Conservation (phyloP, 352 stramenopile species). For the Globisporangium acanthophoron region DNA sequence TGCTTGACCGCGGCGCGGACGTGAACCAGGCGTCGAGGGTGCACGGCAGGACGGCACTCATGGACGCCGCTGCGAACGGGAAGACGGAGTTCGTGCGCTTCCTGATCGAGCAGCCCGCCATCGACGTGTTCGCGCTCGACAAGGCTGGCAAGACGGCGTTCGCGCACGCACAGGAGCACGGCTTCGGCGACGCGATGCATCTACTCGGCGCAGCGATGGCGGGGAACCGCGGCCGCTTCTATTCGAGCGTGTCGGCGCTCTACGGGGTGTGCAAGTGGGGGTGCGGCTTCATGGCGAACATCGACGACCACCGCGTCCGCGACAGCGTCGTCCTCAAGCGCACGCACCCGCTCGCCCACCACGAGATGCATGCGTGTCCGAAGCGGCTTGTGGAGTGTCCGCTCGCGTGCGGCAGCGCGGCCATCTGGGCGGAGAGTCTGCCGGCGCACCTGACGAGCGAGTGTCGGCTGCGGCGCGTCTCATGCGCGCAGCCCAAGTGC, state of each 20-base stretch:
- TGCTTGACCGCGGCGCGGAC: constrained; percentile 47
- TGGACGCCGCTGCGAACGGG: constrained; percentile 46
- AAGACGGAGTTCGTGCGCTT: constrained; percentile 49
- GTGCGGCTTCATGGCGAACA: constrained; percentile 45
- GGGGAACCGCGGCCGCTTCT: constrained; percentile 30
- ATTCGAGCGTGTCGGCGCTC: constrained; percentile 29
- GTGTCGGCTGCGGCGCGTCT: constrained; percentile 35
- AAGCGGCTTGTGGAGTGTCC: constrained; percentile 54
- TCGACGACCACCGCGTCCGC: constrained; percentile 22
- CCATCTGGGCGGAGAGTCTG: constrained; percentile 49
- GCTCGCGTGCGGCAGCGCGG: constrained; percentile 15
- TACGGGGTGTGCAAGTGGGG: constrained; percentile 62
- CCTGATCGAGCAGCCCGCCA: constrained; percentile 29
- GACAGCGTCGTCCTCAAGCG: constrained; percentile 21
- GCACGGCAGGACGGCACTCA: constrained; percentile 45
- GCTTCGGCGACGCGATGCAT: constrained; percentile 25
- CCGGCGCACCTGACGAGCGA: constrained; percentile 22
- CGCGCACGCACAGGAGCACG: constrained; percentile 24
- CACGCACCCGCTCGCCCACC: constrained; percentile 31
- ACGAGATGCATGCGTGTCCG: constrained; percentile 37
- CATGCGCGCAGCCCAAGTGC: constrained; percentile 52
- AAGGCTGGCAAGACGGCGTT: constrained; percentile 31
- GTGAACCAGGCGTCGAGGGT: constrained; percentile 33
- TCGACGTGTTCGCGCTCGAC: constrained; percentile 36
- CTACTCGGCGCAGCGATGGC: constrained; percentile 42